phyloP scores from a whole-genome alignment of 163 green algal genomes.

The Scenedesmus sp. region DNA sequence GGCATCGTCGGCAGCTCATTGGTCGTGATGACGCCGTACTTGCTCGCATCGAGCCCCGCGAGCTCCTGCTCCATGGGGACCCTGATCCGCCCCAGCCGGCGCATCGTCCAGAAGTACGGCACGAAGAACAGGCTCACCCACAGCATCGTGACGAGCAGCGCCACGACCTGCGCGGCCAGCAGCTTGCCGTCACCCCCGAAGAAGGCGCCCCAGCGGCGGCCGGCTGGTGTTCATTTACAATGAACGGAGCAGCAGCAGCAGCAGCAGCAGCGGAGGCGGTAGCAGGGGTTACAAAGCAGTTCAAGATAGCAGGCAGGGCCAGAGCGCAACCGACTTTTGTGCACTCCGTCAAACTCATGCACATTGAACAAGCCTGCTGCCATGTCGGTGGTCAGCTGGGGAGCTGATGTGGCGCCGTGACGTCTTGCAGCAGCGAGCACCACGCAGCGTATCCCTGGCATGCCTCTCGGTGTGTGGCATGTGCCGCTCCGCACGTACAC shows the following conservation, averaged over 20 bases:
- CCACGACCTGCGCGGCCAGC: slow-evolving; percentile 36
- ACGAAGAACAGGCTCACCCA: slow-evolving; percentile 34
- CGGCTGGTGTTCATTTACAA: background rate
- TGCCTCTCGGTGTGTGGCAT: too few species aligned
- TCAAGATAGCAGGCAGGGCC: background rate
- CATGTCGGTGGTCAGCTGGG: too few species aligned
- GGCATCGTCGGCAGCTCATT: slow-evolving; percentile 51
- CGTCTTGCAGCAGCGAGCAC: too few species aligned
- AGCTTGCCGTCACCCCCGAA: slow-evolving; percentile 49
- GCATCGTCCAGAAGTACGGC: slow-evolving; percentile 48
- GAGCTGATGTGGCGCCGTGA: too few species aligned
- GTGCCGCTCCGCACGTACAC: too few species aligned
- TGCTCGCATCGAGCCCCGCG: slow-evolving; percentile 47
- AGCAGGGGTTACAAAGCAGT: background rate
- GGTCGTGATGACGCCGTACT: slow-evolving; percentile 50
- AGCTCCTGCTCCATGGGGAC: slow-evolving; percentile 53
- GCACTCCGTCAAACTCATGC: too few species aligned
- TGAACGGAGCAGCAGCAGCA: background rate
- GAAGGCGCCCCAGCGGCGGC: slow-evolving; percentile 51
- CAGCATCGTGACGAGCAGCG: background rate
- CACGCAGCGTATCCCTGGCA: too few species aligned
- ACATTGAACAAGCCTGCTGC: too few species aligned
- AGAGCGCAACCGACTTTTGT: too few species aligned
- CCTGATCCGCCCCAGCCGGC: background rate
- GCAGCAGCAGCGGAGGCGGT: background rate